Evolutionary conservation across 139 green algal genomes (phyloP), one percentile per base, ranked within the genome.

Genomic region (Coccomyxa sp.): DNA sequence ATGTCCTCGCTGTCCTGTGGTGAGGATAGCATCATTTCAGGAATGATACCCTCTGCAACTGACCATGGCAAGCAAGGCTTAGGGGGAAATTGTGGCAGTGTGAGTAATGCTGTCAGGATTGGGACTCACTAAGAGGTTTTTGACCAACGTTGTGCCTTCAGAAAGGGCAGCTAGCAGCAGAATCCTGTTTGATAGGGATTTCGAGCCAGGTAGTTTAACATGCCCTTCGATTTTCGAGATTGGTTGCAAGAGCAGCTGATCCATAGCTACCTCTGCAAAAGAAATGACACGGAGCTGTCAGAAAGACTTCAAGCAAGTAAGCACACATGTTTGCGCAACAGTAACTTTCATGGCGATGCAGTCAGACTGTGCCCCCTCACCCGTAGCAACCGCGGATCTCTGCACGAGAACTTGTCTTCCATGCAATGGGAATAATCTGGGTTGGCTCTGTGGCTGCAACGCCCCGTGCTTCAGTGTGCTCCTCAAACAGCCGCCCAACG

Each of bases 151-250:
- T 32, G 84, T 94, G 31, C 95, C 95, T 85, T 98, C 90, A 14
- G 95, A 89, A 30, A 99, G 89, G 0, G 97, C 96, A 1, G 97
- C 96, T 45, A 99, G 88, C 68, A 99, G 92, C 80, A 99, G 90
- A 18, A 98, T 95, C 75, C 97, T 89, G 87, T 99, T 99, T 31
- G 94, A 98, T 15, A 99, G 89, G 3, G 93, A 98, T 86, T 99
- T 99, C 58, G 93, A 98, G n/a, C 97, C 97, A 13, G 97, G 97
- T 32, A 99, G 92, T 81, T 90, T 92, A 25, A 98, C 94, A 0
- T 85, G 87, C 27, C 93, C 91, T 63, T 85, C 88, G 38, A 96
- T 92, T 25, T 82, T 88, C 79, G 89, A 89, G 28, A 95, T 91
- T 17, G 82, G 82, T 84, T 94, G 86, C 13, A 96, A 51, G 0